Evolutionary conservation across 352 stramenopile genomes (phyloP).

Genomic region (Thraustochytrium sp.): DNA sequence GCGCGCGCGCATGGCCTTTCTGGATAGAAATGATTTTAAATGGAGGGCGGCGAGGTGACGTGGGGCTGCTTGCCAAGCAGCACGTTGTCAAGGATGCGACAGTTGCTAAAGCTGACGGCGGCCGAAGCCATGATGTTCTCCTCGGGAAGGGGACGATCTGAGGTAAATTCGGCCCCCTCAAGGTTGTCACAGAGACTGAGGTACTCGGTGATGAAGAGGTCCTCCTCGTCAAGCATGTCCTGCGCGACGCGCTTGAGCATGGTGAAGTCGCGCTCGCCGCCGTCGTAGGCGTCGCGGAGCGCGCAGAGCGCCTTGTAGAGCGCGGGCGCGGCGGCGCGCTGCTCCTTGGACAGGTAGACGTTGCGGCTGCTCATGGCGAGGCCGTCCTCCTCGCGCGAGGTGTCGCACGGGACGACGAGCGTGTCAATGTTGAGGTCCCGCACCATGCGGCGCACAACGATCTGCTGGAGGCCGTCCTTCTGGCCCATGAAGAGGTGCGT

Average conservation of each 20-base stretch:
- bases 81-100: conserved; percentile 39
- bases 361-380: conserved; percentile 96
- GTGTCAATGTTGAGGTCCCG: conserved; percentile 92
- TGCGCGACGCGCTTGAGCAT: neutral
- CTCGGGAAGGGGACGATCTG: neutral
- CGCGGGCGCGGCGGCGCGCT: conserved; percentile 75
- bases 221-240: conserved; percentile 17
- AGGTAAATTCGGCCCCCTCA: neutral
- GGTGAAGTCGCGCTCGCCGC: neutral
- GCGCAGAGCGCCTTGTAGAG: conserved; percentile 68
- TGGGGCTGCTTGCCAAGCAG: conserved; percentile 23
- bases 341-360: conserved; percentile 84
- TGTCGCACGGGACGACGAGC: conserved; percentile 79
- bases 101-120: conserved; percentile 11
- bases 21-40: too few species aligned
- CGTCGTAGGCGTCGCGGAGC: conserved; percentile 40
- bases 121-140: conserved; percentile 27
- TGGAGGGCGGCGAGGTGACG: too few species aligned
- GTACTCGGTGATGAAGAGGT: conserved; percentile 31
- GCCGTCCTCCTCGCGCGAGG: conserved; percentile 86
- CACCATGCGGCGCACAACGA: conserved; percentile 73
- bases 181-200: conserved; percentile 20
- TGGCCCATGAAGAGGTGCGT: conserved; percentile 96
- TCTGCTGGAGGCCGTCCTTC: conserved; percentile 96
- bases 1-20: too few species aligned